Percentiles rank a stretch among this genome's conserved stretches.
phyloP scores from a whole-genome alignment of 371 early-diverging fungal genomes.

The Rhizopus stolonifer region DNA sequence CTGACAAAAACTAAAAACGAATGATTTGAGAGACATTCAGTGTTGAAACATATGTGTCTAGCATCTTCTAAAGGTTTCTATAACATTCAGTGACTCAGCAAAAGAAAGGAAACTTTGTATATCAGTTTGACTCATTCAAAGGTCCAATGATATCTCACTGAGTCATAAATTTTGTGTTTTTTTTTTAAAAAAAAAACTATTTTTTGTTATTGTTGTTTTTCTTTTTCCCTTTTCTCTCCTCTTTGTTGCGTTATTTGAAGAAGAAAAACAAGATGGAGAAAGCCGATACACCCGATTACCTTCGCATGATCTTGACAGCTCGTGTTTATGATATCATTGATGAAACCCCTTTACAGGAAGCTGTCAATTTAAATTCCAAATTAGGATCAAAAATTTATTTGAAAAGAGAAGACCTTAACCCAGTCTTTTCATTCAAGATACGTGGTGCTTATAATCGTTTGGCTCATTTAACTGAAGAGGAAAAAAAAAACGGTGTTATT shows the following conservation, averaged over 20 bases:
- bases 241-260: not conserved
- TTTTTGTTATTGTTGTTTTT: not conserved
- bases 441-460: slow-evolving; percentile 96
- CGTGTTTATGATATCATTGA: slow-evolving; percentile 88
- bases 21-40: too few species aligned
- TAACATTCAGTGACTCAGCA: too few species aligned
- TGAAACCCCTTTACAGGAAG: slow-evolving; percentile 88
- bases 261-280: not conserved
- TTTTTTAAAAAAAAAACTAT: not conserved
- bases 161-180: not conserved
- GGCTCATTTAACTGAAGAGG: slow-evolving; percentile 73
- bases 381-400: slow-evolving; percentile 69
- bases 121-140: not conserved
- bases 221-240: slow-evolving; percentile 5
- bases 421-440: slow-evolving; percentile 96
- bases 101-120: too few species aligned
- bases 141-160: not conserved
- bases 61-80: too few species aligned
- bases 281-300: slow-evolving; percentile 70
- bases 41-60: too few species aligned
- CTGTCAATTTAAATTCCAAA: slow-evolving; percentile 78
- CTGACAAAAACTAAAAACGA: too few species aligned
- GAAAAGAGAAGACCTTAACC: slow-evolving; percentile 96
- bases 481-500: slow-evolving; percentile 84
- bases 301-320: slow-evolving; percentile 87